Evolutionary conservation across 495 filamentous ascomycete species (phyloP), one percentile per base, ranked within the genome.

Genomic region (Sordaria brevicollis): DNA sequence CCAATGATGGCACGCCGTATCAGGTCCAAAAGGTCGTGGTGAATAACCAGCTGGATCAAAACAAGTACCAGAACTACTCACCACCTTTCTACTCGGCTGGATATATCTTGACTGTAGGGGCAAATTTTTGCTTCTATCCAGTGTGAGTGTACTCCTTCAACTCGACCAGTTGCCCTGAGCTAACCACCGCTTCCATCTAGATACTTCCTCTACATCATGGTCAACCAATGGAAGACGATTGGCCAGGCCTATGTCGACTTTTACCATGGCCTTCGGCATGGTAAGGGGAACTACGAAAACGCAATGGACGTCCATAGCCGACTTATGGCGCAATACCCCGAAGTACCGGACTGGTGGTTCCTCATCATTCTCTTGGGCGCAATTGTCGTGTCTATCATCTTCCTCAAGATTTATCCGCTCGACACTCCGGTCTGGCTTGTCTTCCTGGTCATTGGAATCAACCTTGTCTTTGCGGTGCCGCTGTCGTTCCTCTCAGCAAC

Each of bases 331-430:
- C 82, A 82, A 3, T 91, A 87, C 76, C 81, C 83, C 69, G 78
- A 84, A 7, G 87, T 86, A 3, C 89, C 89, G 0, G 76, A 88
- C 29, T 89, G 88, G 88, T 90, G 88, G 88, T 89, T 88, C 70
- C 79, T 72, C 0, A 69, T 74, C 2, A 75, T 88, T 15, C 75
- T 84, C 5, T 33, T 87, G 2, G 67, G 76, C 33, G 86, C 86
- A 77, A 75, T 86, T 13, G 83, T 74, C 1, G 78, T 90, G 3
- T 81, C 81, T 0, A 76, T 89, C 13, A 84, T 84, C 10, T 82
- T 86, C 8, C 74, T 81, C 4, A 76, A 81, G 13, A 85, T 83
- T 35, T 90, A 84, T 67, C 81, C 75, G 8, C 69, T 78, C 43
- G 73, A 77, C 49, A 79, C 76, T 13, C 78, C 78, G 38, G 73